These are phyloP conservation scores for Dactylellina parvicollis DNA, from an alignment of 2,329 filamentous ascomycete genomes.

Conservation along the genomic window DNA sequence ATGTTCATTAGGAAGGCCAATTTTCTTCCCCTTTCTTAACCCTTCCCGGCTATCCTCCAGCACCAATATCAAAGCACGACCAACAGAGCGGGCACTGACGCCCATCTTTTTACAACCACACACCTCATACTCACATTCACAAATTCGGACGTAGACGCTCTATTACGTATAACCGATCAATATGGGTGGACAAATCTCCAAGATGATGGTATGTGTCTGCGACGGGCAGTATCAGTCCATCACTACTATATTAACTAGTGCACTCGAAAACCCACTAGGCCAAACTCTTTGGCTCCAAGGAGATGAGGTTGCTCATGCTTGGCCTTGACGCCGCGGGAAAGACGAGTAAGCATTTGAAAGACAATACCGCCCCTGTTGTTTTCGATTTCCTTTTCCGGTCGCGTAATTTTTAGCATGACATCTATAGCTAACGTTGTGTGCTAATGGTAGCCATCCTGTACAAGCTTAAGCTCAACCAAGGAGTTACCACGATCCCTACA, in stretches of 20 bases:
- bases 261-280: constrained; percentile 67
- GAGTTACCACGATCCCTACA: constrained; percentile 97
- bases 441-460: constrained; percentile 82
- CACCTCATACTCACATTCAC: background rate
- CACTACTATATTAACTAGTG: background rate
- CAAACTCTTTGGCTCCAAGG: constrained; percentile 98
- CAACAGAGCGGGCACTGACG: background rate
- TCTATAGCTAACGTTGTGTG: background rate
- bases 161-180: constrained; percentile 9
- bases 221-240: background rate
- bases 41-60: constrained; percentile 8
- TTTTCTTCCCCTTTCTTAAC: constrained; percentile 21
- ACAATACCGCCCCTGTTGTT: background rate
- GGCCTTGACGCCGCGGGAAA: constrained; percentile 98
- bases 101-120: background rate
- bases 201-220: constrained; percentile 37
- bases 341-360: constrained; percentile 71
- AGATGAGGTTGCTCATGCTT: constrained; percentile 98
- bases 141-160: background rate
- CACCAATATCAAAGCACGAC: constrained; percentile 7
- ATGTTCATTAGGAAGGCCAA: background rate
- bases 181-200: constrained; percentile 49
- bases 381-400: background rate
- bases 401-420: background rate
- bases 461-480: constrained; percentile 98